phyloP scores from a whole-genome alignment of 257 asterid species.

The Phtheirospermum japonicum region DNA sequence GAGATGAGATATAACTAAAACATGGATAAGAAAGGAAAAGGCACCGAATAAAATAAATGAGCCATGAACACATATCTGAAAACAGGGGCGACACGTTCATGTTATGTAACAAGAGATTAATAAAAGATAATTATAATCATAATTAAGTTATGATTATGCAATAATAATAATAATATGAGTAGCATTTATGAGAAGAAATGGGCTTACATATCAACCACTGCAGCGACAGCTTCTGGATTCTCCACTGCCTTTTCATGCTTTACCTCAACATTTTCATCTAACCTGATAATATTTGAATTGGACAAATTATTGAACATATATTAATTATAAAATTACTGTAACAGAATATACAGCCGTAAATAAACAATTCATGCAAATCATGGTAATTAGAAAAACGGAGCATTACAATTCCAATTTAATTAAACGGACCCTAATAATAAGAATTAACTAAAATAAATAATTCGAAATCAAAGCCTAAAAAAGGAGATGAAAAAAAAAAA shows the following conservation, averaged over 20 bases:
- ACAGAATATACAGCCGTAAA: neutral
- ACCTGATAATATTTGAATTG: slow-evolving; percentile 33
- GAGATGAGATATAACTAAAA: too few relatives aligned
- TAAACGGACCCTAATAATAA: neutral
- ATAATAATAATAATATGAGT: too few relatives aligned
- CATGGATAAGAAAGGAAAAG: too few relatives aligned
- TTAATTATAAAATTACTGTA: too few relatives aligned
- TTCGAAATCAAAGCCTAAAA: neutral
- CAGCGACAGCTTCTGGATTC: slow-evolving; percentile 61
- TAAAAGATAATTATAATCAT: too few relatives aligned
- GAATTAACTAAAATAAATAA: neutral
- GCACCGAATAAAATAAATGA: too few relatives aligned
- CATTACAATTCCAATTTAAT: neutral
- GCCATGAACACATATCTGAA: too few relatives aligned
- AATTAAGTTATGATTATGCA: neutral
- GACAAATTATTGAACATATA: neutral
- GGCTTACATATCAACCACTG: slow-evolving; percentile 65
- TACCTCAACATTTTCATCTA: slow-evolving; percentile 26
- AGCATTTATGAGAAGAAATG: neutral
- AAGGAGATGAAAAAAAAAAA: neutral
- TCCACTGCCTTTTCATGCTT: slow-evolving; percentile 50
- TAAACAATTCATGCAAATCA: neutral
- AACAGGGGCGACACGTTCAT: too few relatives aligned
- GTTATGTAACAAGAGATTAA: too few relatives aligned
- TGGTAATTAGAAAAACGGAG: slow-evolving; percentile 3